A percentile compares a stretch with the other conserved stretches of the same genome.
Evolutionary conservation across 495 filamentous ascomycete species (phyloP).

Genomic region (Parathielavia appendiculata): DNA sequence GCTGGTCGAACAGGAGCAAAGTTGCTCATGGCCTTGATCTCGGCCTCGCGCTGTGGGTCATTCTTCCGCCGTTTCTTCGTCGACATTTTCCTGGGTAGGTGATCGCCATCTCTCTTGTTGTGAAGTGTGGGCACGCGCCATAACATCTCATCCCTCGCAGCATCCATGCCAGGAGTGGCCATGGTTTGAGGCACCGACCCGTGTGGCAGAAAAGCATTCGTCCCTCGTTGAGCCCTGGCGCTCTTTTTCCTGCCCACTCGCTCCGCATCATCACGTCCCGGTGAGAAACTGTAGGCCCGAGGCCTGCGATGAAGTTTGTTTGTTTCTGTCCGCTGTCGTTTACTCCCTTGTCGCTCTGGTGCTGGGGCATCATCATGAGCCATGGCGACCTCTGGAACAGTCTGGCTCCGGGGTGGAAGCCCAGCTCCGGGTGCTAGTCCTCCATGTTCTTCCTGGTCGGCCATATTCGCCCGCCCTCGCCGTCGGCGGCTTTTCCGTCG

Average conservation of each 20-base stretch:
- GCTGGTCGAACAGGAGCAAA: slow-evolving; percentile 58
- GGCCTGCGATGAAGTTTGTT: slow-evolving; percentile 46
- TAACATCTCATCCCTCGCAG: slow-evolving; percentile 41
- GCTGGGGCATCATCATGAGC: slow-evolving; percentile 5
- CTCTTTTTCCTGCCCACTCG: slow-evolving; percentile 29
- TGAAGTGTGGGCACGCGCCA: slow-evolving; percentile 60
- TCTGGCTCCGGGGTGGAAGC: slow-evolving; percentile 37
- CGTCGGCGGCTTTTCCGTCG: slow-evolving; percentile 57
- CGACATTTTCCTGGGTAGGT: slow-evolving; percentile 60
- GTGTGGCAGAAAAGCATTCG: slow-evolving; percentile 24
- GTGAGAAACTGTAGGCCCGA: slow-evolving; percentile 51
- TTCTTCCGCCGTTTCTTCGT: slow-evolving; percentile 69
- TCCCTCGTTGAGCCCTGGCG: slow-evolving; percentile 27
- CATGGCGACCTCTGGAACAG: slow-evolving; percentile 28
- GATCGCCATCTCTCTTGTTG: slow-evolving; percentile 52
- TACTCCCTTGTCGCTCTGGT: slow-evolving; percentile 22
- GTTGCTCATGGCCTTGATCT: slow-evolving; percentile 79
- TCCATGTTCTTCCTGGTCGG: slow-evolving; percentile 30
- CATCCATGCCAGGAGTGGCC: slow-evolving; percentile 14
- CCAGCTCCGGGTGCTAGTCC: slow-evolving; percentile 25
- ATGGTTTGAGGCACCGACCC: slow-evolving; percentile 4
- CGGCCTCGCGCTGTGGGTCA: slow-evolving; percentile 71
- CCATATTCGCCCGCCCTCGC: slow-evolving; percentile 37
- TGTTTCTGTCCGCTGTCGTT: slow-evolving; percentile 36
- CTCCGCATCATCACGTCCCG: slow-evolving; percentile 46